Evolutionary conservation across 2,329 filamentous ascomycete genomes (phyloP).

Genomic region (Aspergillus alliaceus): DNA sequence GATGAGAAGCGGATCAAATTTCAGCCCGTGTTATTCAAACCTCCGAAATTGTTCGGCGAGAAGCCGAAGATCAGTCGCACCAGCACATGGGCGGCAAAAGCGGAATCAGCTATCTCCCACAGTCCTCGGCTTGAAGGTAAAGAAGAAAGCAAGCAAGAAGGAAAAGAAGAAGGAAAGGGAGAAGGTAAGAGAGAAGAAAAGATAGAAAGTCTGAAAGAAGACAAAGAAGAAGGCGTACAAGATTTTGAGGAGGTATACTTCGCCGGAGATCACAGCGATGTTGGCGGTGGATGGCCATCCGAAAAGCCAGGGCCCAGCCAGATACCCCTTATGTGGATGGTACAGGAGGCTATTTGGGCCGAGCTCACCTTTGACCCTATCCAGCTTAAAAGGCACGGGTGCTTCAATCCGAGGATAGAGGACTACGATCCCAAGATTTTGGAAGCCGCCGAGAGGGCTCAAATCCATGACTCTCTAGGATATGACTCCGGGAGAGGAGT

Average conservation of each 20-base stretch:
- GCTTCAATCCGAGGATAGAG: slow-evolving; percentile 11
- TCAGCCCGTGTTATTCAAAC: slow-evolving; percentile 21
- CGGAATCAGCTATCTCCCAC: slow-evolving; percentile 2
- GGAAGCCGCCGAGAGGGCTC: slow-evolving; percentile 7
- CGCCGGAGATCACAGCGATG: slow-evolving; percentile 70
- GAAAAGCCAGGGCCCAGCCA: slow-evolving; percentile 62
- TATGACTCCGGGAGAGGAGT: slow-evolving; percentile 15
- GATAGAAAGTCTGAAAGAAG: too few relatives aligned
- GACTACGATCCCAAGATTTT: slow-evolving; percentile 5
- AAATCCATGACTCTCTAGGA: slow-evolving; percentile 17
- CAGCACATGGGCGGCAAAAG: slow-evolving; percentile 23
- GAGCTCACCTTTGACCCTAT: slow-evolving; percentile 65
- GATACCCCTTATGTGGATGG: slow-evolving; percentile 68
- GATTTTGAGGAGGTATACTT: slow-evolving; percentile 75
- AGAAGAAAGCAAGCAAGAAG: too few relatives aligned
- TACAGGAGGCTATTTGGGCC: slow-evolving; percentile 60
- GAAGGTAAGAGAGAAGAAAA: too few relatives aligned
- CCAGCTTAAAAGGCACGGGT: slow-evolving; percentile 21
- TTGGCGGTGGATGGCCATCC: slow-evolving; percentile 69
- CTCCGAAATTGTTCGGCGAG: not conserved
- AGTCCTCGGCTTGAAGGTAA: too few relatives aligned
- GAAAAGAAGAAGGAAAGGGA: too few relatives aligned
- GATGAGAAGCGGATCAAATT: slow-evolving; percentile 57
- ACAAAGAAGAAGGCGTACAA: too few relatives aligned
- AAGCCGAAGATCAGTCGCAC: not conserved